Evolutionary conservation across 2,329 filamentous ascomycete genomes (phyloP).

Genomic region (Colletotrichum sp.): DNA sequence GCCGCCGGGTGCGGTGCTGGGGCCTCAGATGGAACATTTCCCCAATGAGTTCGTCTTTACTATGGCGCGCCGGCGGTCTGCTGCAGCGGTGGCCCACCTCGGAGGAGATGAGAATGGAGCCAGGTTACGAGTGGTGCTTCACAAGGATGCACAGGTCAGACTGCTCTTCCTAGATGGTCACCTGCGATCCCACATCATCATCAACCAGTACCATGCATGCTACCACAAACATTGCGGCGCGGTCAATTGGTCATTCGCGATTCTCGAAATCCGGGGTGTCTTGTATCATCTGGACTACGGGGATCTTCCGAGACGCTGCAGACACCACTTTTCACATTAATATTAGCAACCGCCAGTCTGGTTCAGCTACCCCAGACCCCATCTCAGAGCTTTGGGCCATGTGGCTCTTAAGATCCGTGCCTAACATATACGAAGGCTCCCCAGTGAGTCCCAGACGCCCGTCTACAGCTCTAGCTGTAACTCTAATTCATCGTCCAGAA

Average conservation of each 20-base stretch:
- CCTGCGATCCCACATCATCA: slow-evolving; percentile 6
- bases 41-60: background rate
- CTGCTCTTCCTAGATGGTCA: slow-evolving; percentile 1
- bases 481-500: background rate
- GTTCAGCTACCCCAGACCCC: background rate
- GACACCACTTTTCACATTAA: background rate
- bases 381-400: background rate
- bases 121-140: background rate
- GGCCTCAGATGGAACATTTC: background rate
- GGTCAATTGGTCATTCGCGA: background rate
- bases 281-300: background rate
- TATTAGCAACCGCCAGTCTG: background rate
- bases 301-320: slow-evolving; percentile 7
- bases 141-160: background rate
- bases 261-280: background rate
- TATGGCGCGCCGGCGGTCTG: background rate
- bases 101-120: background rate
- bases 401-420: background rate
- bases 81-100: background rate
- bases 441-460: background rate
- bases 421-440: background rate
- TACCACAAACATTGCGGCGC: background rate
- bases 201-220: background rate
- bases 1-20: background rate
- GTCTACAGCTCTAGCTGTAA: background rate